Conservation (phyloP, 192 early-diverging fungal species). For the Coemansia sp. region DNA sequence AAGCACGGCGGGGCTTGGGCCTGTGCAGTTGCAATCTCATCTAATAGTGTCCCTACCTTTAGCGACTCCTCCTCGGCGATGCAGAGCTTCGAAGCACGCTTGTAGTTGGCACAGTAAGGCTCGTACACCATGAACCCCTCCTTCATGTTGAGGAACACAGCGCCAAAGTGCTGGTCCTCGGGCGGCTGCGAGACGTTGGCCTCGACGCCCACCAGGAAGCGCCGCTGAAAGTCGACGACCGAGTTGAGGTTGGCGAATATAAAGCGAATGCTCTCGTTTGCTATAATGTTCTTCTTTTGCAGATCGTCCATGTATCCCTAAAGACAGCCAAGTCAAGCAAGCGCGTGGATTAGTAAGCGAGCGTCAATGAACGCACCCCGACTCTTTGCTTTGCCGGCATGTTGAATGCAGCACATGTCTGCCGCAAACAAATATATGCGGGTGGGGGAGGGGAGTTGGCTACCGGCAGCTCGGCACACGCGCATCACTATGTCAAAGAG, state of each 20-base stretch:
- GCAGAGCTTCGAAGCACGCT: conserved; percentile 69
- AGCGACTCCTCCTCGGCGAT: conserved; percentile 64
- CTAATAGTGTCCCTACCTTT: conserved; percentile 33
- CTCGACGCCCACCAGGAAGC: conserved; percentile 91
- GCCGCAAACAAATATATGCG: background rate
- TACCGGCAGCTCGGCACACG: background rate
- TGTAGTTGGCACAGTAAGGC: conserved; percentile 91
- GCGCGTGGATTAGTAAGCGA: conserved; percentile 20
- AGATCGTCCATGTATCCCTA: conserved; percentile 74
- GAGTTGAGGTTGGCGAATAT: conserved; percentile 93
- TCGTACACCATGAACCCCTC: conserved; percentile 84
- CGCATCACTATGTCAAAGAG: background rate
- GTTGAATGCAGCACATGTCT: background rate
- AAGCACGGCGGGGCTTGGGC: conserved; percentile 15
- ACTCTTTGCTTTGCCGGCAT: background rate
- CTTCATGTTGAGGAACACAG: conserved; percentile 79
- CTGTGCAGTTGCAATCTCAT: background rate
- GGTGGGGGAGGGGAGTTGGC: background rate
- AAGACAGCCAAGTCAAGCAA: conserved; percentile 2
- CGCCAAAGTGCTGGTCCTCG: conserved; percentile 86
- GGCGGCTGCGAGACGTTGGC: conserved; percentile 64
- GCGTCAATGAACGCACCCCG: background rate
- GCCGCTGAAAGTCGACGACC: conserved; percentile 93
- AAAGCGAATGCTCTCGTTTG: conserved; percentile 72
- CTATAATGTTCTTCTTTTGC: conserved; percentile 67